Conservation (phyloP, 2,329 filamentous ascomycete species). For the Corniculantispora saksenae region DNA sequence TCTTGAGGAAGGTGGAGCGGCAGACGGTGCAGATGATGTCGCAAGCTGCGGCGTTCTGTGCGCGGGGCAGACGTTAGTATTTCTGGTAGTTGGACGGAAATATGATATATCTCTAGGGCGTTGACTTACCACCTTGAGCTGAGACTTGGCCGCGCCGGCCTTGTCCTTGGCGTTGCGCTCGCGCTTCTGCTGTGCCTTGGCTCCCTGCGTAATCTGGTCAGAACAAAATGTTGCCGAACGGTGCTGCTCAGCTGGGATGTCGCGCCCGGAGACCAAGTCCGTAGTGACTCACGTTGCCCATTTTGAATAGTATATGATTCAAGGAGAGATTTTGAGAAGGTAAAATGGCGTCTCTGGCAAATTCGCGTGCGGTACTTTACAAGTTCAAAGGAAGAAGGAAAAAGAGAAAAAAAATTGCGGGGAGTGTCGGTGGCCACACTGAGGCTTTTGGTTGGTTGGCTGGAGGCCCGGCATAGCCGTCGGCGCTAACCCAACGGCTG, state of each 20-base stretch:
- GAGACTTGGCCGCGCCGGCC: slow-evolving; percentile 61
- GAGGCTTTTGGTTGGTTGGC: slow-evolving; percentile 13
- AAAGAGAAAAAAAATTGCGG: slow-evolving; percentile 17
- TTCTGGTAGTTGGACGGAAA: not conserved
- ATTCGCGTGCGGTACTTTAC: not conserved
- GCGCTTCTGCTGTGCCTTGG: slow-evolving; percentile 70
- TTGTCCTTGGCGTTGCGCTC: slow-evolving; percentile 68
- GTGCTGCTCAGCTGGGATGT: not conserved
- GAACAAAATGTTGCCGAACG: not conserved
- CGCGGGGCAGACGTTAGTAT: not conserved
- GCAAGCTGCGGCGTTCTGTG: slow-evolving; percentile 70
- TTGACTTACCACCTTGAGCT: slow-evolving; percentile 62
- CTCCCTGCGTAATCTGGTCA: slow-evolving; percentile 48
- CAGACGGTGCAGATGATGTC: slow-evolving; percentile 76
- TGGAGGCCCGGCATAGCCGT: not conserved
- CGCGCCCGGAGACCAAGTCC: not conserved
- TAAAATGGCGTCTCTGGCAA: not conserved
- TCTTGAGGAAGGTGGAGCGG: slow-evolving; percentile 79
- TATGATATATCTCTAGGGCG: no score
- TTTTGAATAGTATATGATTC: not conserved
- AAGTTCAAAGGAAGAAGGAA: not conserved
- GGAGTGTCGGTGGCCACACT: slow-evolving; percentile 2
- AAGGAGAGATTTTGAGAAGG: not conserved
- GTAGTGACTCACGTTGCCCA: slow-evolving; percentile 20
- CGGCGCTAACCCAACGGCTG: not conserved